Evolutionary conservation across 192 early-diverging fungal genomes (phyloP).

Genomic region (Coemansia sp.): DNA sequence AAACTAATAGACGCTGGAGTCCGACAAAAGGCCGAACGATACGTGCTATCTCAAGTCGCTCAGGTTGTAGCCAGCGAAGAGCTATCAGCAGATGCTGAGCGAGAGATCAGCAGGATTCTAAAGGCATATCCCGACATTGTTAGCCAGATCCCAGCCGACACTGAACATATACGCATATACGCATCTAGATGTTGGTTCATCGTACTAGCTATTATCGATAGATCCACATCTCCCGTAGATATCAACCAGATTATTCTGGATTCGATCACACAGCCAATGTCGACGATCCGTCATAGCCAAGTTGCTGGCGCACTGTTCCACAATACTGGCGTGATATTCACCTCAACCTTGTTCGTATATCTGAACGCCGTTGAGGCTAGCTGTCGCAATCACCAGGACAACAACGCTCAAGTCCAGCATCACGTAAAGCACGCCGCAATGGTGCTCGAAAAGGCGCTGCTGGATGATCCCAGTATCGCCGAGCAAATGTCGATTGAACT

Average conservation of each 20-base stretch:
- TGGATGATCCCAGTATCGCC: slow-evolving; percentile 19
- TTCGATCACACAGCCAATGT: slow-evolving; percentile 34
- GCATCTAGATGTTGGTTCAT: slow-evolving; percentile 32
- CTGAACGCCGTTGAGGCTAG: slow-evolving; percentile 49
- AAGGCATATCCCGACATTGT: slow-evolving; percentile 24
- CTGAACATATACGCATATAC: slow-evolving; percentile 26
- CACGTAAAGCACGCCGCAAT: slow-evolving; percentile 35
- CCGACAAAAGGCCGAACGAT: slow-evolving; percentile 14
- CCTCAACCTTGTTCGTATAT: slow-evolving; percentile 35
- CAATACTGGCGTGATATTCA: slow-evolving; percentile 2
- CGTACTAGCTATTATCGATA: slow-evolving; percentile 16
- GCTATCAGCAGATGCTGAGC: not conserved
- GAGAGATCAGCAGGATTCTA: slow-evolving; percentile 5
- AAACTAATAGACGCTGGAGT: slow-evolving; percentile 2
- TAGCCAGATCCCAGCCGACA: slow-evolving; percentile 11
- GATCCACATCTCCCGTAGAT: not conserved
- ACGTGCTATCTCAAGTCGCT: slow-evolving; percentile 25
- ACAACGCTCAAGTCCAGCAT: slow-evolving; percentile 20
- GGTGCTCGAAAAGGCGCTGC: slow-evolving; percentile 31
- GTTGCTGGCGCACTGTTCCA: slow-evolving; percentile 26
- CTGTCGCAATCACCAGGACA: slow-evolving; percentile 25
- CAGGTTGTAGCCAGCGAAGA: not conserved
- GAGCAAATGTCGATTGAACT: slow-evolving; percentile 42
- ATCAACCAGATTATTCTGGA: slow-evolving; percentile 23
- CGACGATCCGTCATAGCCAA: slow-evolving; percentile 32